Base-by-base conservation (phyloP, 1,284 basidiomycete genomes). In the Rhodotorula sp. region DNA sequence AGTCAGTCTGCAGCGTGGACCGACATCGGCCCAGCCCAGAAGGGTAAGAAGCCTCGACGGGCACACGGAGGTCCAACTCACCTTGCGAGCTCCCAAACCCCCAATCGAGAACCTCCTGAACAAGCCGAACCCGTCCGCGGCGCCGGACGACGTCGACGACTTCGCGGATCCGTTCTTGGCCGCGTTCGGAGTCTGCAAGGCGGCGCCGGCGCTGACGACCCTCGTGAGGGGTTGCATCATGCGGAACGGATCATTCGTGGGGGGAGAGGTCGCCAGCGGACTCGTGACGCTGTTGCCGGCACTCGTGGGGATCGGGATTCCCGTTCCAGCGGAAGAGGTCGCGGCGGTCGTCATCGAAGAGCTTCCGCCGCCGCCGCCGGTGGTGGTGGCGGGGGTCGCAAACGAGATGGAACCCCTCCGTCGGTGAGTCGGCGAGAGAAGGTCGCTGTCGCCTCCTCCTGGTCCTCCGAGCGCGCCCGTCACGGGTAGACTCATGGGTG, bases 161-260 rank as follows among this genome's bases (percentile, higher is more conserved):
- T 43, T 43, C 14, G 38, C 38, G 38, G 38, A 43, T 2, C 43
- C 21, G 28, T 28, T 60, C 55, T 55, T 63, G 23, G 34, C 23
- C 45, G 31, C 59, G 10, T 54, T 28, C 14, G 71, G 56, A 31
- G 66, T 66, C 55, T 67, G 65, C 52, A 67, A 48, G n/a, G 66
- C 54, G 23, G 74, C 74, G n/a, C 74, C 74, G 1, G 74, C 74
- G 19, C 59, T 64, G 58, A 69, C 68, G 28, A 75, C 74, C 31
- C 71, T 23, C 1, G 65, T 66, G 47, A 75, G 68, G 6, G 74
- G 74, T 48, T 69, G 69, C 69, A 72, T 75, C 58, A 69, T 59
- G 8, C 55, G 54, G 34, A 66, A 63, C n/a, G 62, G 68, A 34
- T 68, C 65, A 21, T 31, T 59, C 26, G 52, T 52, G 7, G 59